Evolutionary conservation across 2,329 filamentous ascomycete species (phyloP), one percentile per base, ranked within the genome.

Genomic region (Emergomyces pasteurianus): DNA sequence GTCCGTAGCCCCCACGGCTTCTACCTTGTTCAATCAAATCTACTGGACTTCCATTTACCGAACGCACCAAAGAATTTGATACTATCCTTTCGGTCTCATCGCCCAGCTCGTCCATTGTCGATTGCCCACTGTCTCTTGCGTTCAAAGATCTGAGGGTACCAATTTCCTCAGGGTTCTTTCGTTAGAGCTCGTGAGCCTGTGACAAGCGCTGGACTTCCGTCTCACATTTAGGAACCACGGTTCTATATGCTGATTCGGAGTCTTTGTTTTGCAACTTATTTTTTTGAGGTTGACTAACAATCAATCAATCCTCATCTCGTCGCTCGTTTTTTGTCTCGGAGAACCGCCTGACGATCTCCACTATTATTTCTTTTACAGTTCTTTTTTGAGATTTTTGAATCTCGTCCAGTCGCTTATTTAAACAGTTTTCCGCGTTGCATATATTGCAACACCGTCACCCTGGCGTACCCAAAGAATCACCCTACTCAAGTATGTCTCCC

Each of bases 401-500:
- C 71, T 67, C 73, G 73, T 74, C 74, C 76, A 74, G 72, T 78
- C 77, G 77, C 77, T 78, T 77, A 68, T 69, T 68, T 71, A 66
- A 69, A 69, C 69, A 66, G 72, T 67, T 70, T 71, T 67, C 72
- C 69, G 70, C 63, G 73, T 76, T 76, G 73, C 75, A 74, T 67
- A 49, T 69, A 65, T 65, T 74, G 72, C 74, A 76, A 76, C 73
- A 77, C 72, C 73, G 75, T 78, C 77, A 78, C 76, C 67, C 76
- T 78, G 76, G 77, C 77, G 74, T 77, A 75, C 70, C 76, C 74
- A 72, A 76, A 74, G 70, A 73, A 70, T 65, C 71, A 76, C 70
- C 71, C 70, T 71, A 70, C 74, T 74, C 73, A 77, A 70, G 77
- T 79, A 68, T 71, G 77, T 66, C 57, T 59, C 60, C 57, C 21